Percentiles rank a stretch among this genome's conserved stretches.
These are phyloP conservation scores for Pseudonitzschia multiseries DNA, from an alignment of 108 stramenopile genomes.

Conservation along the genomic window DNA sequence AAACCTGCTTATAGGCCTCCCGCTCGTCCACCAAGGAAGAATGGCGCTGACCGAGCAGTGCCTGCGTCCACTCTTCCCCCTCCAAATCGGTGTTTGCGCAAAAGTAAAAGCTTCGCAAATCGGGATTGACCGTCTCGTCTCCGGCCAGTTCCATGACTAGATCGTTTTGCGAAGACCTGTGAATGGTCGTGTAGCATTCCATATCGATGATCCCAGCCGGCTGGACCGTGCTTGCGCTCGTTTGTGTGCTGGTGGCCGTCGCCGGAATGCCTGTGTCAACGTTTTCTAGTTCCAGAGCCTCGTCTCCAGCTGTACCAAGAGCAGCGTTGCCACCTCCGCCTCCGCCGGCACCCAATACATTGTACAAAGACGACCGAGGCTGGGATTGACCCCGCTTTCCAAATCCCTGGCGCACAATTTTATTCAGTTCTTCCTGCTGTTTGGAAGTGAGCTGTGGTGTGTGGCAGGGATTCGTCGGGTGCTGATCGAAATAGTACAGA, in stretches of 20 bases:
- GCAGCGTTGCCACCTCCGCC: conserved; percentile 8
- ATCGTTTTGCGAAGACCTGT: conserved; percentile 64
- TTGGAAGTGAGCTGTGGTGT: conserved; percentile 47
- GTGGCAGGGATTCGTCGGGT: conserved; percentile 37
- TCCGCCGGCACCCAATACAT: conserved; percentile 29
- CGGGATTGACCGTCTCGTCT: conserved; percentile 78
- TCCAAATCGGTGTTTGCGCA: conserved; percentile 66
- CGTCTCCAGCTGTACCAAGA: not conserved
- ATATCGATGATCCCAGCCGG: conserved; percentile 95
- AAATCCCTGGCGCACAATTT: conserved; percentile 67
- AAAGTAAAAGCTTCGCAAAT: conserved; percentile 88
- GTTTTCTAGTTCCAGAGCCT: conserved; percentile 8
- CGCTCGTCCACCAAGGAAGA: conserved; percentile 81
- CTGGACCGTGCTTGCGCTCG: conserved; percentile 39
- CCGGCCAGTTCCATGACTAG: conserved; percentile 79
- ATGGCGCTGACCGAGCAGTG: conserved; percentile 76
- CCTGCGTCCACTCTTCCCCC: conserved; percentile 78
- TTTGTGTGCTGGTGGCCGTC: not conserved
- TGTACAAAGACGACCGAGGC: conserved; percentile 41
- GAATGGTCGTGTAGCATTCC: conserved; percentile 89
- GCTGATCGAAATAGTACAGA: conserved; percentile 93
- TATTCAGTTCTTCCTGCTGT: conserved; percentile 70
- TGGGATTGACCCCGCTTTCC: conserved; percentile 46
- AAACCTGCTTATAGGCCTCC: conserved; percentile 88
- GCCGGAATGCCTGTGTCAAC: not conserved